Conservation (phyloP, 2,329 filamentous ascomycete species). For the Penicillium griseofulvum region DNA sequence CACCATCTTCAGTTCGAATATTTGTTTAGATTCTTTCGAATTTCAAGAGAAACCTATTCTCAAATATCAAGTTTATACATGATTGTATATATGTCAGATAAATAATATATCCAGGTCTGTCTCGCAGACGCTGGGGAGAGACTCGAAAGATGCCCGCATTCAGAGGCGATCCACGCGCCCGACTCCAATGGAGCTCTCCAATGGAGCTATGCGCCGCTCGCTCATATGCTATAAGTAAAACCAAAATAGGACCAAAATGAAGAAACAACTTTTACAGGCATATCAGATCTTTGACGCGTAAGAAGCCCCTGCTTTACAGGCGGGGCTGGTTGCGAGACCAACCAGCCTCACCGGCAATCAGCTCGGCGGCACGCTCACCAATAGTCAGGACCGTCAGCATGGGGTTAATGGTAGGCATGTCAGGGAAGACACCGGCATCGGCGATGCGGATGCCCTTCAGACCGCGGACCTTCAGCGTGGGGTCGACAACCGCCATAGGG, state of each 20-base stretch:
- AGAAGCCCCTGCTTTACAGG: constrained; percentile 41
- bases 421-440: constrained; percentile 84
- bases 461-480: constrained; percentile 68
- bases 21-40: not conserved
- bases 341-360: constrained; percentile 72
- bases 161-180: not conserved
- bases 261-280: constrained; percentile 20
- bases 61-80: not conserved
- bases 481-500: constrained; percentile 74
- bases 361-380: constrained; percentile 79
- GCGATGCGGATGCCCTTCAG: constrained; percentile 74
- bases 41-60: not conserved
- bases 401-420: constrained; percentile 82
- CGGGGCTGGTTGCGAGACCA: constrained; percentile 59
- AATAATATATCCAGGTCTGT: constrained; percentile 6
- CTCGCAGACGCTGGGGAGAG: constrained; percentile 4
- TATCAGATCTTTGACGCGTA: constrained; percentile 6
- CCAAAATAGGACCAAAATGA: constrained; percentile 12
- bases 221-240: constrained; percentile 25
- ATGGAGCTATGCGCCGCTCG: constrained; percentile 17
- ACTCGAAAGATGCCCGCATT: not conserved
- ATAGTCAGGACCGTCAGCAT: constrained; percentile 86
- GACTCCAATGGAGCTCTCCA: constrained; percentile 5
- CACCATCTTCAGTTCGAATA: not conserved
- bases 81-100: constrained; percentile 9